Percentiles rank a stretch among this genome's conserved stretches.
Evolutionary conservation across 768 basidiomycete genomes (phyloP).

Genomic region (Boletus subcaerulescens): DNA sequence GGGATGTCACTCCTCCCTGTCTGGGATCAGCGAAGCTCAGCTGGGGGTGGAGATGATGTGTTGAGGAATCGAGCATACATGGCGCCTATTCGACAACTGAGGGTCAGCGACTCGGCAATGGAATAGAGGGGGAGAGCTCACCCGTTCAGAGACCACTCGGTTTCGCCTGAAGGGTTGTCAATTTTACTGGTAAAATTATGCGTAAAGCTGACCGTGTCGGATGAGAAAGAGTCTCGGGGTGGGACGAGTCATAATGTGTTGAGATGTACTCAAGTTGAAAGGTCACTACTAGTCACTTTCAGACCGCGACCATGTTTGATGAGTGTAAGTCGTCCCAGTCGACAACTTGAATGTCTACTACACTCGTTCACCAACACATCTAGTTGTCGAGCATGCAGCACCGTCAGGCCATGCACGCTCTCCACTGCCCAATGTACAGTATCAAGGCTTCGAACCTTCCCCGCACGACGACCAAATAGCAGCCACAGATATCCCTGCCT

Average conservation of each 20-base stretch:
- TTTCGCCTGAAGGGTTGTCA: slow-evolving; percentile 59
- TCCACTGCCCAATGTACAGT: slow-evolving; percentile 61
- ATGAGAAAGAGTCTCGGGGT: slow-evolving; percentile 78
- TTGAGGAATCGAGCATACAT: slow-evolving; percentile 41
- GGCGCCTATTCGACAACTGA: slow-evolving; percentile 44
- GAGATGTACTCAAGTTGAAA: neutral
- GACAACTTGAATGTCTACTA: neutral
- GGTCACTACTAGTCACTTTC: too few relatives aligned
- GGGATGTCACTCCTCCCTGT: slow-evolving; percentile 89
- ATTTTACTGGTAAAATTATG: neutral
- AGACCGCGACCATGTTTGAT: slow-evolving; percentile 52
- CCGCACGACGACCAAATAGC: slow-evolving; percentile 51
- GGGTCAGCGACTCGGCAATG: neutral
- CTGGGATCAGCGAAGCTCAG: slow-evolving; percentile 37
- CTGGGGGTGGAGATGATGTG: neutral
- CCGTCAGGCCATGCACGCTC: slow-evolving; percentile 40
- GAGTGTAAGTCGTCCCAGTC: slow-evolving; percentile 47
- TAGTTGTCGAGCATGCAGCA: slow-evolving; percentile 86
- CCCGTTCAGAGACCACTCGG: slow-evolving; percentile 92
- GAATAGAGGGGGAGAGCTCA: slow-evolving; percentile 29
- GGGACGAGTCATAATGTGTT: slow-evolving; percentile 36
- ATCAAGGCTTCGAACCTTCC: slow-evolving; percentile 86
- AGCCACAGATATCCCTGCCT: slow-evolving; percentile 37
- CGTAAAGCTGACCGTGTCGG: slow-evolving; percentile 60
- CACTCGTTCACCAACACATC: neutral